Evolutionary conservation across 768 basidiomycete species (phyloP), one percentile per base, ranked within the genome.

Genomic region (Lenzites betulinus): DNA sequence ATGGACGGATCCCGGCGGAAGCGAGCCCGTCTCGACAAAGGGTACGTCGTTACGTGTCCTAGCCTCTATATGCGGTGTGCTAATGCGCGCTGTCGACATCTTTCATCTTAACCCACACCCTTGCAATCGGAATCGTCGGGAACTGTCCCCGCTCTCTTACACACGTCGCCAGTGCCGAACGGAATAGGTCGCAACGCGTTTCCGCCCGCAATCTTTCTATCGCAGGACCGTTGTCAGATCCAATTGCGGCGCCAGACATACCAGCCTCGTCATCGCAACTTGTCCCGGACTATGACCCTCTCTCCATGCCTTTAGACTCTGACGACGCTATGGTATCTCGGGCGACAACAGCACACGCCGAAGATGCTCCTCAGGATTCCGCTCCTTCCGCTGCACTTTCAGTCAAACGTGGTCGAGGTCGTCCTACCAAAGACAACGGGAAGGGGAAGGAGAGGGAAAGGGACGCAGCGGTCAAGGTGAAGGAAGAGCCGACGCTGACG

Each of bases 21-120:
- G 77, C 85, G 89, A 66, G 79, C 87, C 68, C 81, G 89, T 74
- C 74, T 83, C 63, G 87, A 89, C 74, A 88, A 88, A 80, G 81
- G 83, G 91, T 89, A 74, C 73, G 86, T 81, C 68, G 69, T 64
- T 49, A 59, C 50, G 54, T 48, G 63, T 47, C 35, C 48, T 33
- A 46, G 51, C 65, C 26, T 33, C 52, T 18, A 16, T 54, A 33
- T 41, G 49, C 55, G 60, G 66, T 70, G 60, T 71, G 60, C 54
- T 71, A 65, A 60, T 58, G 46, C 52, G 22, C 42, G 13, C 3
- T 20, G 28, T 33, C 42, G 51, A 35, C 4, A 5, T 33, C 30
- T 16, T 52, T n/a, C n/a, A 20, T 20, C 22, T 12, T 20, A 25
- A 30, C n/a, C 41, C 38, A 51, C 26, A 54, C 56, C 35, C 36